Percentiles rank a stretch among this genome's conserved stretches.
phyloP scores from a whole-genome alignment of 2,329 filamentous ascomycete species.

The Pyrenophora teres region DNA sequence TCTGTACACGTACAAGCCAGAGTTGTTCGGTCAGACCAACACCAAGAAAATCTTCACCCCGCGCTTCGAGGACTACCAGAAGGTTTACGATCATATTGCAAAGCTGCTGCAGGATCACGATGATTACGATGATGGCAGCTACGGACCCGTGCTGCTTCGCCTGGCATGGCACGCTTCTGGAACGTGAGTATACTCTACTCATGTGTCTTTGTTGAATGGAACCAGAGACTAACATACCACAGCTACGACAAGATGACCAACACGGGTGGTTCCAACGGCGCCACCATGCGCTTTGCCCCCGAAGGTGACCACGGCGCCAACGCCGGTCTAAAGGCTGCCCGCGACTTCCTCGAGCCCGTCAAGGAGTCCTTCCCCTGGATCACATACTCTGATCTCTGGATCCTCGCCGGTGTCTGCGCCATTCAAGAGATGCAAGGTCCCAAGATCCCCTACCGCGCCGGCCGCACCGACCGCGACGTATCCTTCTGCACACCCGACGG shows the following conservation, averaged over 20 bases:
- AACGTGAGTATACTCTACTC: conserved; percentile 56
- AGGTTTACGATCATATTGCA: conserved; percentile 89
- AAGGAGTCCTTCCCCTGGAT: conserved; percentile 95
- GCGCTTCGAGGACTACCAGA: conserved; percentile 87
- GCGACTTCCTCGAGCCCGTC: conserved; percentile 90
- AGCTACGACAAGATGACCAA: conserved; percentile 80
- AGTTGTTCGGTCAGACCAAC: conserved; percentile 47
- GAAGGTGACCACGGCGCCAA: conserved; percentile 93
- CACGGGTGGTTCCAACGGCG: conserved; percentile 93
- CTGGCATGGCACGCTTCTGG: conserved; percentile 94
- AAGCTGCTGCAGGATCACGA: conserved; percentile 81
- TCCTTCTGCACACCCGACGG: conserved; percentile 91
- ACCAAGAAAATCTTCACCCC: conserved; percentile 66
- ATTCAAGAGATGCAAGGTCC: conserved; percentile 97
- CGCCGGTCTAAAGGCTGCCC: conserved; percentile 81
- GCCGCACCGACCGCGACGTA: conserved; percentile 78
- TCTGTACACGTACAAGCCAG: conserved; percentile 61
- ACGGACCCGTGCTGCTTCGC: conserved; percentile 86
- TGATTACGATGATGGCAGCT: conserved; percentile 96
- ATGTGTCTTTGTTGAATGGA: no score
- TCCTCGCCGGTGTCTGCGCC: conserved; percentile 79
- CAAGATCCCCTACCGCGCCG: conserved; percentile 83
- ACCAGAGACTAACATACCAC: conserved; percentile 15
- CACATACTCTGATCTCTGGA: conserved; percentile 95
- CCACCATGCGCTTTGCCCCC: conserved; percentile 93